Conservation (phyloP, 805 yeast genomes). For the Blastobotrys chiropterorum region DNA sequence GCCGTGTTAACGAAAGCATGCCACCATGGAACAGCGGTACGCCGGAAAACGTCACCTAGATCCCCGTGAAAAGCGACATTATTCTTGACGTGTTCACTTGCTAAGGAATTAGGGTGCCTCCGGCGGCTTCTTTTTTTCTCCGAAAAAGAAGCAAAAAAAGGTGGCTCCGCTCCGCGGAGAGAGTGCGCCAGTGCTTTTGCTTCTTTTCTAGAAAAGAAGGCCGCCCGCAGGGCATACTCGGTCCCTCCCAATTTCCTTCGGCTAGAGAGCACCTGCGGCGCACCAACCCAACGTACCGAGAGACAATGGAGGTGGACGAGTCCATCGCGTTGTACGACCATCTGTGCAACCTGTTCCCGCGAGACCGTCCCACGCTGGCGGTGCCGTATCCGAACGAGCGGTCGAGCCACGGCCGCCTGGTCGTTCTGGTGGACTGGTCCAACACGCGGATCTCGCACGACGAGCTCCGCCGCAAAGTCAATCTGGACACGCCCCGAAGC, state of each 20-base stretch:
- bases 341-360: conserved; percentile 7
- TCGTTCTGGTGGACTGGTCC: conserved; percentile 11
- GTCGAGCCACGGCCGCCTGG: not conserved
- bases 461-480: not conserved
- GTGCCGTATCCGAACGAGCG: conserved; percentile 4
- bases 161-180: too few species aligned
- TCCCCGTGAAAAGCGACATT: too few species aligned
- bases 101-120: too few species aligned
- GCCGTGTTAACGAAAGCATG: too few species aligned
- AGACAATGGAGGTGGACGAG: not conserved
- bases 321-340: not conserved
- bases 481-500: too few species aligned
- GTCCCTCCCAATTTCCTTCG: too few species aligned
- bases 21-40: too few species aligned
- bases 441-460: conserved; percentile 7
- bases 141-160: not conserved
- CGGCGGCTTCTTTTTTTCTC: not conserved
- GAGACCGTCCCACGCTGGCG: conserved; percentile 7
- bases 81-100: too few species aligned
- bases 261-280: too few species aligned
- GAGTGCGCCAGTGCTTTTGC: not conserved
- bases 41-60: too few species aligned
- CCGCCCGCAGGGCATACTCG: not conserved
- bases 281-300: too few species aligned
- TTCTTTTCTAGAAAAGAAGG: not conserved